phyloP scores from a whole-genome alignment of 1,284 basidiomycete species.

The Ganoderma multipileum region DNA sequence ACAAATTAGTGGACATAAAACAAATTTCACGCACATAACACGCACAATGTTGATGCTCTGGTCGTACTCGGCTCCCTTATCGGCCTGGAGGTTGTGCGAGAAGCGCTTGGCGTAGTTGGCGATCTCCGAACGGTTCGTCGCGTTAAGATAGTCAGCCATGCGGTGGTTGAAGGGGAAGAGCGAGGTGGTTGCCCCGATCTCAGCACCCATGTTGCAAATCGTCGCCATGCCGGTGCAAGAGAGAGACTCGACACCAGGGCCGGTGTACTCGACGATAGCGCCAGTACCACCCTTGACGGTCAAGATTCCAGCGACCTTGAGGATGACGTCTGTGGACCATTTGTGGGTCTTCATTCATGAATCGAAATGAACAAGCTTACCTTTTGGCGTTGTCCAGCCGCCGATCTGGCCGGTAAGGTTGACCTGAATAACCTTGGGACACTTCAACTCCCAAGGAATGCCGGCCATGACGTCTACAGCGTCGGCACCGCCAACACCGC shows the following conservation, averaged over 20 bases:
- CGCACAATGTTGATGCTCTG: conserved; percentile 90
- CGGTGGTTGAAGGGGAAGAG: conserved; percentile 98
- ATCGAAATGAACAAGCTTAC: conserved; percentile 48
- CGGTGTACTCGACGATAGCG: conserved; percentile 95
- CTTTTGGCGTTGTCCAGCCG: conserved; percentile 99
- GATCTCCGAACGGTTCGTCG: conserved; percentile 91
- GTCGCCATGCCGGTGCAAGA: conserved; percentile 99
- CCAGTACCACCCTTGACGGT: conserved; percentile 99
- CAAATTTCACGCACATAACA: conserved; percentile 14
- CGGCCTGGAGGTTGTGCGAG: conserved; percentile 91
- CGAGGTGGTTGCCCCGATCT: conserved; percentile 99
- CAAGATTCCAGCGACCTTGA: conserved; percentile 97
- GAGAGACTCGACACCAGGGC: conserved; percentile 93
- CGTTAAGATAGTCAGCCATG: conserved; percentile 93
- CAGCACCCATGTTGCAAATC: conserved; percentile 99
- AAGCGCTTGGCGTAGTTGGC: conserved; percentile 92
- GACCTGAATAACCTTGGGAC: conserved; percentile 98
- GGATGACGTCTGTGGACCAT: conserved; percentile 79
- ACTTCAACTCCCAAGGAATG: conserved; percentile 99
- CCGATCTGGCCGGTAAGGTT: conserved; percentile 94
- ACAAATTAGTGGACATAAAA: conserved; percentile 1
- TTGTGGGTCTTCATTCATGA: neutral
- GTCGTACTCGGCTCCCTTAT: conserved; percentile 94
- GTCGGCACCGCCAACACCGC: conserved; percentile 99
- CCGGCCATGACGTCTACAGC: conserved; percentile 99